phyloP scores from a whole-genome alignment of 2,329 filamentous ascomycete species.

The Trichoderma citrinoviride region DNA sequence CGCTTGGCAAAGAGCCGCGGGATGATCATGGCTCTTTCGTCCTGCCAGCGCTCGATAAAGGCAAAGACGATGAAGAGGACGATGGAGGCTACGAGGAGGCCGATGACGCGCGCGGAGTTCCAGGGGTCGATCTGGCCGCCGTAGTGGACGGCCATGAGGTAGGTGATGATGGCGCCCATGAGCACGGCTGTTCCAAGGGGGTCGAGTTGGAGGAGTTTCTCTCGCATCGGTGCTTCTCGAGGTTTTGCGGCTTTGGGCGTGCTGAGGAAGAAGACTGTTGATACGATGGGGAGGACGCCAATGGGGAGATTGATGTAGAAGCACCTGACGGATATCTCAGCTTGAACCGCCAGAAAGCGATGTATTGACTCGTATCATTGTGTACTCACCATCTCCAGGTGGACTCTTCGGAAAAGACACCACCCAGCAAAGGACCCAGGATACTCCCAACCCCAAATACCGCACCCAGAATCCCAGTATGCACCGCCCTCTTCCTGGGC shows the following conservation, averaged over 20 bases:
- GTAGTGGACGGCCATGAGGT: constrained; percentile 48
- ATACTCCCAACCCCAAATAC: constrained; percentile 28
- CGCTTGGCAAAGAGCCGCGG: constrained; percentile 37
- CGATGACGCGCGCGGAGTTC: constrained; percentile 37
- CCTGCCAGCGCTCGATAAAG: constrained; percentile 36
- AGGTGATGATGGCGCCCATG: constrained; percentile 38
- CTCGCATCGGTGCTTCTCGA: constrained; percentile 30
- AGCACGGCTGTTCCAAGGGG: constrained; percentile 32
- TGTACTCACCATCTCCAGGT: constrained; percentile 30
- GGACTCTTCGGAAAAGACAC: constrained; percentile 29
- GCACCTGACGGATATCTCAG: neutral
- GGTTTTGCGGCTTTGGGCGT: constrained; percentile 34
- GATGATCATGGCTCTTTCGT: constrained; percentile 40
- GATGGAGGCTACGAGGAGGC: constrained; percentile 36
- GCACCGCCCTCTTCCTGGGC: constrained; percentile 26
- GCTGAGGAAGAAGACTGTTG: constrained; percentile 35
- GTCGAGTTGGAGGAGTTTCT: constrained; percentile 42
- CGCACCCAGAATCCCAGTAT: constrained; percentile 28
- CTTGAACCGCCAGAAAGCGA: neutral
- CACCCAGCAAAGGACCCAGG: constrained; percentile 29
- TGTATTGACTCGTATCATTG: too few species aligned
- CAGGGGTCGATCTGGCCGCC: constrained; percentile 40
- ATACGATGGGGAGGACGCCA: constrained; percentile 24
- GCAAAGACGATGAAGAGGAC: constrained; percentile 33
- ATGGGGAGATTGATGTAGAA: constrained; percentile 35